Evolutionary conservation across 1,139 yeast genomes (phyloP).

Genomic region (Diutina mesorugosa): DNA sequence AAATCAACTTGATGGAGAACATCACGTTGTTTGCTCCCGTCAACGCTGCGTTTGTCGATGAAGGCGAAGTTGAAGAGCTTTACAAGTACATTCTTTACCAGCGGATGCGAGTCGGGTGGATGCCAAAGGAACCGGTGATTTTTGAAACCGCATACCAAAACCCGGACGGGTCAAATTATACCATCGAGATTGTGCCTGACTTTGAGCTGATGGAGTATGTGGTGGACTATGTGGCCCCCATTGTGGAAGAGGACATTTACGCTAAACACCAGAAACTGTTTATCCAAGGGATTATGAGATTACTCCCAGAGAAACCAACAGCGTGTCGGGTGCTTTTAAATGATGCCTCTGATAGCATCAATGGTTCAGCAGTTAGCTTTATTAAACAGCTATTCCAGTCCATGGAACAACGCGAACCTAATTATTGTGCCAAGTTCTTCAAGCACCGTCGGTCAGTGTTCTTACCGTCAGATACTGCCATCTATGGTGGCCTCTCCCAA

Average conservation of each 20-base stretch:
- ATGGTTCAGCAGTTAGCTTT: slow-evolving; percentile 14
- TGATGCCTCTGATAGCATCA: slow-evolving; percentile 3
- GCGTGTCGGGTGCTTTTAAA: slow-evolving; percentile 25
- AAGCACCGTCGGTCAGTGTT: slow-evolving; percentile 17
- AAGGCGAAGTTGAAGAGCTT: slow-evolving; percentile 4
- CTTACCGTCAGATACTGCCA: slow-evolving; percentile 21
- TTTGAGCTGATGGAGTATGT: slow-evolving; percentile 17
- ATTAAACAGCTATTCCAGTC: slow-evolving; percentile 19
- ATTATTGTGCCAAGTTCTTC: slow-evolving; percentile 18
- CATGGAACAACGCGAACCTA: slow-evolving; percentile 7
- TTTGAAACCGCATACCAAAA: slow-evolving; percentile 17
- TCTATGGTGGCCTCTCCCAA: slow-evolving; percentile 15
- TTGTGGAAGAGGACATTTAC: slow-evolving; percentile 50
- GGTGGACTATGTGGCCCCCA: slow-evolving; percentile 36
- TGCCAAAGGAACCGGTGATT: slow-evolving; percentile 15
- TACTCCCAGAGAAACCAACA: slow-evolving; percentile 31
- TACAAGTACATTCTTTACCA: slow-evolving; percentile 20
- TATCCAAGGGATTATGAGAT: slow-evolving; percentile 56
- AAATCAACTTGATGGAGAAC: slow-evolving; percentile 49
- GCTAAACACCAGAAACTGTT: slow-evolving; percentile 63
- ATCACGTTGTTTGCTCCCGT: slow-evolving; percentile 78
- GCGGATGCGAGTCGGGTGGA: slow-evolving; percentile 21
- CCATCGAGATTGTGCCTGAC: slow-evolving; percentile 18
- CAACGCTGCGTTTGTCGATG: slow-evolving; percentile 57
- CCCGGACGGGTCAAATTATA: slow-evolving; percentile 10